These are phyloP conservation scores for rapeseed (Brassica napus) DNA, from an alignment of 345 rosid species.

Conservation along the genomic window DNA sequence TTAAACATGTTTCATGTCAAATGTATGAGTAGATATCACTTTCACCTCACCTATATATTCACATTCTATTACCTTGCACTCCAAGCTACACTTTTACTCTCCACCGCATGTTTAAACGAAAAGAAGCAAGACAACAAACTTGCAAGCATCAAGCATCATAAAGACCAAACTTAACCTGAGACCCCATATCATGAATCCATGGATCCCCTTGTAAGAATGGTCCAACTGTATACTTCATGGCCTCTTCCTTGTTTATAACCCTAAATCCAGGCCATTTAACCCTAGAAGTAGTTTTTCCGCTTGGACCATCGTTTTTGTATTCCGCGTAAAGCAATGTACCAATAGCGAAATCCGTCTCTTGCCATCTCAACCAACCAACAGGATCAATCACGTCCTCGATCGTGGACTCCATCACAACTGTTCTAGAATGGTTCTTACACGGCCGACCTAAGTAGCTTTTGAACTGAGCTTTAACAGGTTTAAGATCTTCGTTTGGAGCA, in stretches of 20 bases:
- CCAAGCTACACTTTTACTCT: not conserved
- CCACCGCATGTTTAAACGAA: not conserved
- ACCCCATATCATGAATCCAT: slow-evolving; percentile 48
- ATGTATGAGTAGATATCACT: not conserved
- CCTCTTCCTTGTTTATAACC: slow-evolving; percentile 48
- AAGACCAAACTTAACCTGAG: slow-evolving; percentile 51
- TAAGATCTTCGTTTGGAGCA: slow-evolving; percentile 47
- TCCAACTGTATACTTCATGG: slow-evolving; percentile 57
- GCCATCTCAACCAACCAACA: slow-evolving; percentile 70
- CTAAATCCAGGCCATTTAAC: slow-evolving; percentile 80
- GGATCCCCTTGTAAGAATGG: slow-evolving; percentile 56
- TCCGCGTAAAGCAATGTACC: slow-evolving; percentile 66
- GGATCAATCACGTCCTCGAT: slow-evolving; percentile 71
- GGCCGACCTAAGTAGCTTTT: slow-evolving; percentile 82
- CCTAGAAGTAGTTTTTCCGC: slow-evolving; percentile 48
- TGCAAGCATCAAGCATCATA: slow-evolving; percentile 27
- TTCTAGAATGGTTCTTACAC: slow-evolving; percentile 68
- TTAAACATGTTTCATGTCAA: not conserved
- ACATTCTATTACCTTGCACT: slow-evolving; percentile 12
- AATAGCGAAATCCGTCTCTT: slow-evolving; percentile 50
- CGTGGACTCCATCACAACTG: slow-evolving; percentile 68
- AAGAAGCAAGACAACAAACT: not conserved
- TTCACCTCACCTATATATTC: slow-evolving; percentile 3
- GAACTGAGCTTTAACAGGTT: slow-evolving; percentile 41
- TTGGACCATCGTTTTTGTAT: slow-evolving; percentile 64